phyloP scores from a whole-genome alignment of 495 filamentous ascomycete species.

The Sphaerosporella brunnea region DNA sequence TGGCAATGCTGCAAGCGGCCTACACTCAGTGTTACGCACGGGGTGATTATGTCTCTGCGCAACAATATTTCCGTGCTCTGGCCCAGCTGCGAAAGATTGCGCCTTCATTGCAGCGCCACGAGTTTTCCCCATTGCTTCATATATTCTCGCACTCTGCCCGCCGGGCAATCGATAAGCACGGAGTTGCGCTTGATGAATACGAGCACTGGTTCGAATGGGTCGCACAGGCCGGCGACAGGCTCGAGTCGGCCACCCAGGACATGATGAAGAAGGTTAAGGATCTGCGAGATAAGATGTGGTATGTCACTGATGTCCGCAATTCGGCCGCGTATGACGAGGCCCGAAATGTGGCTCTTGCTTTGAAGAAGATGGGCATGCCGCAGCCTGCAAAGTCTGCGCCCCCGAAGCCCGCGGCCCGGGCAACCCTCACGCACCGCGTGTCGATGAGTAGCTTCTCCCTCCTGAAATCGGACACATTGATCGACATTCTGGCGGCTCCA shows the following conservation, averaged over 20 bases:
- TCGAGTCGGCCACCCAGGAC: slow-evolving; percentile 44
- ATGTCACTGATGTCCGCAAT: slow-evolving; percentile 86
- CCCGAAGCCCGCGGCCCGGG: slow-evolving; percentile 28
- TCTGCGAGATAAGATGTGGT: slow-evolving; percentile 94
- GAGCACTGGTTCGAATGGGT: slow-evolving; percentile 63
- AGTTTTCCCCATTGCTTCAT: slow-evolving; percentile 48
- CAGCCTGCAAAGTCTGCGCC: slow-evolving; percentile 37
- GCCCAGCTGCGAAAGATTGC: slow-evolving; percentile 46
- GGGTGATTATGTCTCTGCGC: slow-evolving; percentile 51
- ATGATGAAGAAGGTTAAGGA: slow-evolving; percentile 51
- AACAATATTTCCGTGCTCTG: slow-evolving; percentile 50
- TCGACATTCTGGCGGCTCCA: slow-evolving; percentile 70
- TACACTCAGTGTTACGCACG: slow-evolving; percentile 47
- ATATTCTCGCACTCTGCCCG: slow-evolving; percentile 52
- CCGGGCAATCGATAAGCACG: slow-evolving; percentile 46
- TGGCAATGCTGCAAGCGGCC: slow-evolving; percentile 52
- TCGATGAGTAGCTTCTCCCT: slow-evolving; percentile 53
- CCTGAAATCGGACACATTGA: slow-evolving; percentile 66
- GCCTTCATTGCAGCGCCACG: slow-evolving; percentile 43
- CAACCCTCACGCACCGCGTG: slow-evolving; percentile 33
- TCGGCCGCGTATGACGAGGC: slow-evolving; percentile 82
- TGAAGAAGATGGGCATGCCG: slow-evolving; percentile 77
- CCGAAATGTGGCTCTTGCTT: slow-evolving; percentile 63
- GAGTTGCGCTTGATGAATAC: slow-evolving; percentile 50
- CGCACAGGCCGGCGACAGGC: slow-evolving; percentile 52